Base-by-base conservation (phyloP, 2,329 filamentous ascomycete genomes). In the Lojkania enalia region DNA sequence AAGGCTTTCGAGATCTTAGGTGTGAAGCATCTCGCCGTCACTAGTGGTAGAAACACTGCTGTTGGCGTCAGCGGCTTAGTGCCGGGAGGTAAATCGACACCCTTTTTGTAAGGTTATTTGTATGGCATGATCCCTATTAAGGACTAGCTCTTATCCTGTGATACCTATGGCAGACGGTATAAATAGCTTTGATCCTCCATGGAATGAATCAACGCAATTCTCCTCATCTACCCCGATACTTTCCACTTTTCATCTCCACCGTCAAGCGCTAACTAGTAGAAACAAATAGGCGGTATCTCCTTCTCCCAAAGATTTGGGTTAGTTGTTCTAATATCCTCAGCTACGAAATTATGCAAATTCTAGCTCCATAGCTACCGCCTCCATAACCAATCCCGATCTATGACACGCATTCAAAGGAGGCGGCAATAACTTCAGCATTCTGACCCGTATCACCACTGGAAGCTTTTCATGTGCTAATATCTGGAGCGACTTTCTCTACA, bases 401-500 rank as follows among this genome's bases (percentile, higher is more conserved):
- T 27, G 23, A n/a, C 23, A n/a, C 7, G 23, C 23, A 27, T n/a
- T 27, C n/a, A 27, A 27, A n/a, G 23, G 23, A 7, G 23, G 23
- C 7, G n/a, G 23, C n/a, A 27, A 27, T n/a, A 27, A 27, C 23
- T 27, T 27, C 23, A n/a, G 23, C 7, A 27, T 27, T n/a, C 7
- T 27, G 23, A 27, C 23, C 7, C 23, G 23, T 7, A 7, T 27
- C 23, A 27, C 23, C 7, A n/a, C 23, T 27, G 7, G 23, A 7
- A n/a, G 23, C 23, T 42, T 42, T 27, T 31, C 29, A 5, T 35
- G 18, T 3, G 7, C 9, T 11, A 14, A 27, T 14, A 42, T 42
- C 13, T 42, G 39, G 39, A 12, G 16, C 21, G 39, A 31, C 6
- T 42, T 29, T 27, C 39, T 42, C 2, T 42, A 31, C 39, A 15